Evolutionary conservation across 306 rosid genomes (phyloP).

Genomic region (Sindora glabra): DNA sequence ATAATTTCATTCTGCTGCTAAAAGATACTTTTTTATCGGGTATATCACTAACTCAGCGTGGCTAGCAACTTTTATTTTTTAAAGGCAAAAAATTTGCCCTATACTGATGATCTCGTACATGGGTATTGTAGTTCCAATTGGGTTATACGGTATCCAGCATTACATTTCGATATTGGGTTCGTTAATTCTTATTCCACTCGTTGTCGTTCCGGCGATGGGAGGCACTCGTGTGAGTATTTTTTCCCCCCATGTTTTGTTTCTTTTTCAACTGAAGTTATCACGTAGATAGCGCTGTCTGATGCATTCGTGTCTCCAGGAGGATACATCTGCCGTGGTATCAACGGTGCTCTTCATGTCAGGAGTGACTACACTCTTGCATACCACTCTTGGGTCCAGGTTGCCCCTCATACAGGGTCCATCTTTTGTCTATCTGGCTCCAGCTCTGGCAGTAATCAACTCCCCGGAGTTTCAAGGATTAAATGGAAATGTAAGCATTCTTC

Average conservation of each 20-base stretch:
- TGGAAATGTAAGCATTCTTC: slow-evolving; percentile 56
- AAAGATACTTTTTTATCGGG: not conserved
- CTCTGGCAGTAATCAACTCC: slow-evolving; percentile 78
- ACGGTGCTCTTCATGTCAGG: slow-evolving; percentile 88
- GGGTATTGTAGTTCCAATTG: slow-evolving; percentile 61
- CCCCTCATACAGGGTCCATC: slow-evolving; percentile 97
- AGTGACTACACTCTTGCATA: slow-evolving; percentile 81
- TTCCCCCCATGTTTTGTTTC: not conserved
- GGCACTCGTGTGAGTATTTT: slow-evolving; percentile 74
- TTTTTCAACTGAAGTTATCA: not conserved
- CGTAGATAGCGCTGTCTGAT: slow-evolving; percentile 38
- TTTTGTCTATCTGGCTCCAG: slow-evolving; percentile 84
- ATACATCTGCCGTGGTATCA: slow-evolving; percentile 77
- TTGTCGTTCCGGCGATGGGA: slow-evolving; percentile 99
- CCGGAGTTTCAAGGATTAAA: slow-evolving; percentile 76
- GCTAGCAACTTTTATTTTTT: not conserved
- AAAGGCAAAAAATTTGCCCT: not conserved
- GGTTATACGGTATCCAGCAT: slow-evolving; percentile 87
- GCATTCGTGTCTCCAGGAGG: slow-evolving; percentile 72
- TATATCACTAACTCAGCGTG: too few relatives aligned
- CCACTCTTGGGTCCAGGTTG: slow-evolving; percentile 80
- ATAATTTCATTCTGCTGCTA: too few relatives aligned
- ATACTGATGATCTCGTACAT: not conserved
- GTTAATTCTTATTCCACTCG: slow-evolving; percentile 80
- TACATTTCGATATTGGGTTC: slow-evolving; percentile 82